phyloP scores from a whole-genome alignment of 208 protist genomes.

The Wallacemonas sp. region DNA sequence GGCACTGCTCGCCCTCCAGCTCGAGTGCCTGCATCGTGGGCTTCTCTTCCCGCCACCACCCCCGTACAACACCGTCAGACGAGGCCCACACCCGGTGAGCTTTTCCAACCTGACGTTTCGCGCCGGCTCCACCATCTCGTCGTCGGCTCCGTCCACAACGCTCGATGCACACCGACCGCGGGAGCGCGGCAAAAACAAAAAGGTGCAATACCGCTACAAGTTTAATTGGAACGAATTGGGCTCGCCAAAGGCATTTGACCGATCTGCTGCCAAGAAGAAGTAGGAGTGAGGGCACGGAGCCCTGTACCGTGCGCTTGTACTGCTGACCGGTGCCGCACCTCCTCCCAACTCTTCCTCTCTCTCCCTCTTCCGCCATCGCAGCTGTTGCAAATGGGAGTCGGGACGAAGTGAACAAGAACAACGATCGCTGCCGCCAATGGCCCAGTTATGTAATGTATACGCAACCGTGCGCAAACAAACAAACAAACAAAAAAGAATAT shows the following conservation, averaged over 20 bases:
- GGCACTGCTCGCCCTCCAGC: slow-evolving; percentile 40
- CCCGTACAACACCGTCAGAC: slow-evolving; percentile 25
- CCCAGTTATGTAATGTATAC: background rate
- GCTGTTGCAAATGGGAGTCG: no score
- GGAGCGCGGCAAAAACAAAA: slow-evolving; percentile 17
- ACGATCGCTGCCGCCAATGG: no score
- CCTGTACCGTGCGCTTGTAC: background rate
- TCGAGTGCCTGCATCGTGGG: slow-evolving; percentile 40
- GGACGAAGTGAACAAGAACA: no score
- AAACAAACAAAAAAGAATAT: no score
- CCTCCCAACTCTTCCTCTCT: no score
- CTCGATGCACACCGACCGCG: background rate
- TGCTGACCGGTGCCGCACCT: no score
- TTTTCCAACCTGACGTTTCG: slow-evolving; percentile 5
- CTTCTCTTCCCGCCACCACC: slow-evolving; percentile 42
- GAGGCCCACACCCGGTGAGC: slow-evolving; percentile 20
- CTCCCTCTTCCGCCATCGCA: no score
- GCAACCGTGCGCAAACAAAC: background rate
- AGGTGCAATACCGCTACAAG: slow-evolving; percentile 56
- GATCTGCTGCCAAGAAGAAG: background rate
- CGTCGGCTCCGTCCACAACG: slow-evolving; percentile 3
- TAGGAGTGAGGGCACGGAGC: background rate
- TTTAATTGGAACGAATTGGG: slow-evolving; percentile 44
- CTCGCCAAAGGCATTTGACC: slow-evolving; percentile 6
- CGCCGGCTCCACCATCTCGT: slow-evolving; percentile 2